Evolutionary conservation across 2,329 filamentous ascomycete species (phyloP), one percentile per base, ranked within the genome.

Genomic region (Diatrype stigma): DNA sequence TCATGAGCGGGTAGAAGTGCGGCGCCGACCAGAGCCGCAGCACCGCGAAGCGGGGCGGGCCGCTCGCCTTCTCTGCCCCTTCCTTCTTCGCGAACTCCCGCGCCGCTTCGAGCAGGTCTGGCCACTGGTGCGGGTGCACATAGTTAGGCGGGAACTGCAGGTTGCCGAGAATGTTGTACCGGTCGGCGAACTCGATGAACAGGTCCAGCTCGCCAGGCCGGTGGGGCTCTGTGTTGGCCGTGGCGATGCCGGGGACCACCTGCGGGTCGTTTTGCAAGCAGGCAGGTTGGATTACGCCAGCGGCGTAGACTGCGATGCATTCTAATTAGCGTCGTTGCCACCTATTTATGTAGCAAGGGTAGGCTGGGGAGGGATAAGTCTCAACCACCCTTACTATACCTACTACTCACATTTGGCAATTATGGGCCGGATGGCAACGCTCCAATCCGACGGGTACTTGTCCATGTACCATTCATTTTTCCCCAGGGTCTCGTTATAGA

Each of bases 1-100:
- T 59, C 72, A 74, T 75, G 16, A 76, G 65, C 6, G 76, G 74
- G 56, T 73, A 78, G 63, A 78, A 79, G 58, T 76, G 71, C 6
- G 74, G 70, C 2, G 74, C 70, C 8, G 70, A 73, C 74, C 74
- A 79, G 44, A 78, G 54, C 6, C 71, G 64, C 2, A 79, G 64
- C 14, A 76, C 52, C 0, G 74, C 67, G 59, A 79, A 79, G 6
- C n/a, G n/a, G n/a, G n/a, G n/a, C n/a, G n/a, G n/a, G n/a, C n/a
- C n/a, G n/a, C 62, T 61, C 14, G 71, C 47, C 3, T 22, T 16
- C 26, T 32, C 49, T 6, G 22, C 17, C 26, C 38, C 45, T 12
- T 62, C 48, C 46, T 55, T 44, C 7, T 50, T 49, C 2, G 62
- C 57, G 57, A 72, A 73, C 5, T 46, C 47, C 19, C 56, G 60